A percentile compares a stretch with the other conserved stretches of the same genome.
These are phyloP conservation scores for Adenanthera pavonina DNA, from an alignment of 306 rosid species.

Conservation along the genomic window DNA sequence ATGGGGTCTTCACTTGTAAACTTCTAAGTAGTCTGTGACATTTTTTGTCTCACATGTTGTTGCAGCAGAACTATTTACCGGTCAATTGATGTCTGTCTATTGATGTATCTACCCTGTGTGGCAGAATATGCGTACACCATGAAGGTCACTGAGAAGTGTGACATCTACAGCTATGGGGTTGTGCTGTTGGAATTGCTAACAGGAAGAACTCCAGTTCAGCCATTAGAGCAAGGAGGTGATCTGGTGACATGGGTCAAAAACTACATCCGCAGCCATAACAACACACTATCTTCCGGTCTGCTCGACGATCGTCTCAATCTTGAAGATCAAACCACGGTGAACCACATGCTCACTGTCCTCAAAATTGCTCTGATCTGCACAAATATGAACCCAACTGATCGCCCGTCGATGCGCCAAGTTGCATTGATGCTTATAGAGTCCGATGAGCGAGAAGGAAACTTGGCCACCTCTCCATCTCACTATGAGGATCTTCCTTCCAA, in stretches of 20 bases:
- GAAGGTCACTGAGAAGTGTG: conserved; percentile 97
- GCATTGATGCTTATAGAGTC: conserved; percentile 87
- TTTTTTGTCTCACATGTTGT: background rate
- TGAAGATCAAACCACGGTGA: conserved; percentile 56
- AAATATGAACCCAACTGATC: conserved; percentile 62
- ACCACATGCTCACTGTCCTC: conserved; percentile 82
- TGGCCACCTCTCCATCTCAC: conserved; percentile 49
- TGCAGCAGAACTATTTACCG: background rate
- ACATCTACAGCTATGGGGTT: conserved; percentile 93
- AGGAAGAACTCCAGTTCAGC: conserved; percentile 89
- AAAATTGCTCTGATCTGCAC: conserved; percentile 86
- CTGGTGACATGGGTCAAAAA: conserved; percentile 79
- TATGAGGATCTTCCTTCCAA: conserved; percentile 56
- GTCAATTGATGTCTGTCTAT: conserved; percentile 14
- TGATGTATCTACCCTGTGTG: conserved; percentile 28
- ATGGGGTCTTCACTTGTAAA: background rate
- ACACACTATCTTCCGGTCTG: conserved; percentile 62
- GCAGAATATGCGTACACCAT: conserved; percentile 98
- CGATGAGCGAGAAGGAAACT: conserved; percentile 59
- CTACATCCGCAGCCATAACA: conserved; percentile 60
- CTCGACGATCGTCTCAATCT: conserved; percentile 79
- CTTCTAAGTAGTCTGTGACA: background rate
- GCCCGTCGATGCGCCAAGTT: conserved; percentile 87
- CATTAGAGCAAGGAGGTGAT: conserved; percentile 89
- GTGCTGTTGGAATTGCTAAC: conserved; percentile 92